Percentiles rank a stretch among this genome's conserved stretches.
phyloP scores from a whole-genome alignment of 345 rosid species.

The Erysimum cheiranthoides region DNA sequence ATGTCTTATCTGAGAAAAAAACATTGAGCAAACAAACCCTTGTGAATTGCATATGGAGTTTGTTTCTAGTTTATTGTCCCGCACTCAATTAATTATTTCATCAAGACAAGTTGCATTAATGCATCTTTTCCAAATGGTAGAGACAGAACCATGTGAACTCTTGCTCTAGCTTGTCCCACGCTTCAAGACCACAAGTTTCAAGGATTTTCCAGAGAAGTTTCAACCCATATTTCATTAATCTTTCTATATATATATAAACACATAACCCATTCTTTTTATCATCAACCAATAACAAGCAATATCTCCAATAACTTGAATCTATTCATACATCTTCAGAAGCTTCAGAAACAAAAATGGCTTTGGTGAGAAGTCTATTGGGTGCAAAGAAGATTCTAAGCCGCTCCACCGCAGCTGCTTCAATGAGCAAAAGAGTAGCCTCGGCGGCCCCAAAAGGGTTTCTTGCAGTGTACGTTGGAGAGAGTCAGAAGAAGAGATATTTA shows the following conservation, averaged over 20 bases:
- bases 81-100: conserved; percentile 8
- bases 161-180: background rate
- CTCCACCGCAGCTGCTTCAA: background rate
- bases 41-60: conserved; percentile 32
- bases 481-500: conserved; percentile 52
- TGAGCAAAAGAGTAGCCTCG: background rate
- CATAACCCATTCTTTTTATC: conserved; percentile 2
- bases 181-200: conserved; percentile 5
- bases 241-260: conserved; percentile 25
- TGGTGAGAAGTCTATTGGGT: conserved; percentile 35
- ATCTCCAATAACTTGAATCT: conserved; percentile 4
- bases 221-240: conserved; percentile 14
- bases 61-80: conserved; percentile 4
- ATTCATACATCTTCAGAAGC: background rate
- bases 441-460: conserved; percentile 52
- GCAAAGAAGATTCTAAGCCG: conserved; percentile 36
- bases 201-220: background rate
- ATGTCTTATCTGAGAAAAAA: conserved; percentile 6
- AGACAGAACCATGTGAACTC: conserved; percentile 14
- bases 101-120: conserved; percentile 10
- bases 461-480: conserved; percentile 66
- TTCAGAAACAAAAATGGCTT: conserved; percentile 30
- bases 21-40: conserved; percentile 35
- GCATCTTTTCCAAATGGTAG: background rate
- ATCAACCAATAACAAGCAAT: conserved; percentile 15